These are phyloP conservation scores for Pseudocercospora macadamiae DNA, from an alignment of 2,329 filamentous ascomycete species.

Conservation along the genomic window DNA sequence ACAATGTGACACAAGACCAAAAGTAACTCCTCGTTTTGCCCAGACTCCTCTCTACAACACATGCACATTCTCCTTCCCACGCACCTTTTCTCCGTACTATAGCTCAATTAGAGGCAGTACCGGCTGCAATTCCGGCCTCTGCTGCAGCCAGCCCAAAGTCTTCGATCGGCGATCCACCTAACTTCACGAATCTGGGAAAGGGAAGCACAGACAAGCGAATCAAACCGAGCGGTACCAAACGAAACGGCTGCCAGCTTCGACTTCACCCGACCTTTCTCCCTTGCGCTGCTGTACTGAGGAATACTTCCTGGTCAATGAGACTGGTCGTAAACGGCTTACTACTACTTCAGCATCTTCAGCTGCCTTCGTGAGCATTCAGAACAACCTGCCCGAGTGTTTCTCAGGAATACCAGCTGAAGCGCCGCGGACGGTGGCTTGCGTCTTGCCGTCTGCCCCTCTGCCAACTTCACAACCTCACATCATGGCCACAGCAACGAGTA, in stretches of 20 bases:
- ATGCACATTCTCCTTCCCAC: not conserved
- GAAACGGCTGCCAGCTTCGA: not conserved
- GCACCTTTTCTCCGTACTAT: not conserved
- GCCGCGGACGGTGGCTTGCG: conserved; percentile 2
- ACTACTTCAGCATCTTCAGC: not conserved
- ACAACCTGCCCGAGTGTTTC: not conserved
- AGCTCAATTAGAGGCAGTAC: not conserved
- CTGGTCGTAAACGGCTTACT: not conserved
- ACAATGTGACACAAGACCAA: not conserved
- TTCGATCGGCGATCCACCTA: not conserved
- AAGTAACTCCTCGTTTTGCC: not conserved
- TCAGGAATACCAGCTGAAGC: not conserved
- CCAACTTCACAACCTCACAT: conserved; percentile 11
- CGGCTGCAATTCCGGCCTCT: not conserved
- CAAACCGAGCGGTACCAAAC: not conserved
- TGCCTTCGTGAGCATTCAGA: not conserved
- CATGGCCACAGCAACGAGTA: conserved; percentile 33
- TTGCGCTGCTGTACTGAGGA: not conserved
- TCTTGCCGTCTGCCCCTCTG: conserved; percentile 11
- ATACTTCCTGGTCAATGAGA: conserved; percentile 6
- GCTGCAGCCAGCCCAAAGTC: not conserved
- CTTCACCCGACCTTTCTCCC: conserved; percentile 1
- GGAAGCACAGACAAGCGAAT: not conserved
- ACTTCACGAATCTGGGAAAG: not conserved
- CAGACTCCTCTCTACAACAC: not conserved